Percentiles rank a stretch among this genome's conserved stretches.
Conservation (phyloP, 768 basidiomycete species). For the Mycena galopus region DNA sequence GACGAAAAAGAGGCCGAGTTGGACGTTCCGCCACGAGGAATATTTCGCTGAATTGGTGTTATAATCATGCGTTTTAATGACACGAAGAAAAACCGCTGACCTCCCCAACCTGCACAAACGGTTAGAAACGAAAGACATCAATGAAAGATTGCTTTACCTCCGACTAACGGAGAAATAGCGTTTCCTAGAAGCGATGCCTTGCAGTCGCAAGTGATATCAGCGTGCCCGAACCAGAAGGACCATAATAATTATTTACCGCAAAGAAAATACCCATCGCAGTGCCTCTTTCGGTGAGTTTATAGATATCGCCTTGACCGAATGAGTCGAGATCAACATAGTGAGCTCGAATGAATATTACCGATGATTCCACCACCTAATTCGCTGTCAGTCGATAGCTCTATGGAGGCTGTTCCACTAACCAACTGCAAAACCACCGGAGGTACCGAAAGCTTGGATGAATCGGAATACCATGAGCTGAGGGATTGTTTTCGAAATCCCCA, state of each 20-base stretch:
- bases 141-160: constrained; percentile 43
- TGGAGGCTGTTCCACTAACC: constrained; percentile 2
- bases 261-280: constrained; percentile 64
- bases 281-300: constrained; percentile 62
- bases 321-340: no score
- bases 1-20: constrained; percentile 51
- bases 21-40: constrained; percentile 62
- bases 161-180: constrained; percentile 57
- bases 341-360: no score
- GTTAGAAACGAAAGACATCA: neutral
- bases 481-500: constrained; percentile 52
- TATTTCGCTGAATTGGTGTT: constrained; percentile 52
- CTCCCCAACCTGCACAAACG: constrained; percentile 33
- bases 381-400: constrained; percentile 9
- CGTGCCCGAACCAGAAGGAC: neutral
- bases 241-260: constrained; percentile 46
- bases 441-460: constrained; percentile 68
- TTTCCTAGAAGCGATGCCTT: constrained; percentile 59
- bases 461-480: constrained; percentile 62
- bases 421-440: constrained; percentile 50
- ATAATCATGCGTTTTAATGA: constrained; percentile 15
- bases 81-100: constrained; percentile 3
- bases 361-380: constrained; percentile 59
- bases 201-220: neutral
- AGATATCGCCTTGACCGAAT: no score